Percentiles rank a stretch among this genome's conserved stretches.
phyloP scores from a whole-genome alignment of 1,284 basidiomycete genomes.

The Sutorius eximius region DNA sequence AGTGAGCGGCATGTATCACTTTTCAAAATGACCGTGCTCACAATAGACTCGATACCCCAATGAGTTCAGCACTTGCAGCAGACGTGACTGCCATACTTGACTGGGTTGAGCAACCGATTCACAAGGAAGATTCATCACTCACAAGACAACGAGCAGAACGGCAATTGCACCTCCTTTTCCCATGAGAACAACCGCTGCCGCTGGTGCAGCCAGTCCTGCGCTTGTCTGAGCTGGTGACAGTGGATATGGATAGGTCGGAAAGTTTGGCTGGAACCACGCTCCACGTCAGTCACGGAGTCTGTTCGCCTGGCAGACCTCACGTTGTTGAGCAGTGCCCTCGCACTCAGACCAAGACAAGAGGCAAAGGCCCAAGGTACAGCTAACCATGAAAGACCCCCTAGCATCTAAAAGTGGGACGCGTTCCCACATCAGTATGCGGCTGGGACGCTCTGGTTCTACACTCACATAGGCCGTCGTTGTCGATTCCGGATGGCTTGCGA shows the following conservation, averaged over 20 bases:
- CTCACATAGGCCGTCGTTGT: constrained; percentile 52
- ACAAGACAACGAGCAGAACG: constrained; percentile 55
- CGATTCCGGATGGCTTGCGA: constrained; percentile 48
- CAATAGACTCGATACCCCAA: constrained; percentile 58
- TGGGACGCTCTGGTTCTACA: neutral
- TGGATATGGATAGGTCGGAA: constrained; percentile 53
- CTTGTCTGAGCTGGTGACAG: constrained; percentile 49
- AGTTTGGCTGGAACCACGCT: constrained; percentile 39
- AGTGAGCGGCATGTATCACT: constrained; percentile 5
- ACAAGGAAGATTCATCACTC: constrained; percentile 16
- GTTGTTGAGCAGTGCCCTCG: constrained; percentile 49
- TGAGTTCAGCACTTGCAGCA: constrained; percentile 59
- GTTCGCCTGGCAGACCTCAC: constrained; percentile 23
- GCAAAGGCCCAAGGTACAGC: constrained; percentile 61
- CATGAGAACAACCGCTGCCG: constrained; percentile 51
- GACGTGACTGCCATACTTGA: constrained; percentile 57
- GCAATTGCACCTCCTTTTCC: constrained; percentile 53
- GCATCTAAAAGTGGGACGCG: constrained; percentile 39
- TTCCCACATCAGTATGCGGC: neutral
- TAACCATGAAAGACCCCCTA: constrained; percentile 64
- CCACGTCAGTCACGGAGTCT: neutral
- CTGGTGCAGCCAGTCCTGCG: constrained; percentile 54
- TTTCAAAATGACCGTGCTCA: constrained; percentile 32
- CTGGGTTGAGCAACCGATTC: constrained; percentile 4
- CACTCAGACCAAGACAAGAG: constrained; percentile 55